Percentiles rank a stretch among this genome's conserved stretches.
These are phyloP conservation scores for Emericellopsis atlantica DNA, from an alignment of 2,329 filamentous ascomycete genomes.

Conservation along the genomic window DNA sequence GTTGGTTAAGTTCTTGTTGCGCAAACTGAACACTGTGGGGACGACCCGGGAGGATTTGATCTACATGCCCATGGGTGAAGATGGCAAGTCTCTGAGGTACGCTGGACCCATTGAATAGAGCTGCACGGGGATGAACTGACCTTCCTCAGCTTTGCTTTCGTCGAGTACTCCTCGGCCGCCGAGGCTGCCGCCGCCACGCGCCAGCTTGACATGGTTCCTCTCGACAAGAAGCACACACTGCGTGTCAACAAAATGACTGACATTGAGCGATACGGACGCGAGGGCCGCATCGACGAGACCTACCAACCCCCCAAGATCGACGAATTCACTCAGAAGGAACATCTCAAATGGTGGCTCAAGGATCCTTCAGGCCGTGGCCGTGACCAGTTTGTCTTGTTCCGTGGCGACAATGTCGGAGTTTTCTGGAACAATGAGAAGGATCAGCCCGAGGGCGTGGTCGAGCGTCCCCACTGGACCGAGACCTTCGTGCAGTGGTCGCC, in stretches of 20 bases:
- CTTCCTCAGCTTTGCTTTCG: constrained; percentile 71
- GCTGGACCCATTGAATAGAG: constrained; percentile 12
- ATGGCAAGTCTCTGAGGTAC: constrained; percentile 78
- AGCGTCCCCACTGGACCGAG: constrained; percentile 94
- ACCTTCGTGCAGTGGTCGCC: constrained; percentile 98
- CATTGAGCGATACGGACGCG: constrained; percentile 88
- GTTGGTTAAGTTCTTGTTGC: constrained; percentile 89
- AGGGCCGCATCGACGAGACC: constrained; percentile 85
- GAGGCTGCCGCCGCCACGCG: constrained; percentile 86
- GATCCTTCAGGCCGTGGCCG: constrained; percentile 69
- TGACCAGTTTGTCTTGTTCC: constrained; percentile 93
- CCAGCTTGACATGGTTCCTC: constrained; percentile 70
- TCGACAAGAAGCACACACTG: constrained; percentile 95
- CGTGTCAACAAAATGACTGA: constrained; percentile 97
- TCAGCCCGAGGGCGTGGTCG: constrained; percentile 73
- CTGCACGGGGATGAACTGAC: constrained; percentile 4
- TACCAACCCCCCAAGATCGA: constrained; percentile 75
- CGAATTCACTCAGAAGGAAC: constrained; percentile 83
- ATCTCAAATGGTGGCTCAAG: constrained; percentile 84
- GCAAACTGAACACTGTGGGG: constrained; percentile 81
- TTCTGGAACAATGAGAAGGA: constrained; percentile 99
- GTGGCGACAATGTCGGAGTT: constrained; percentile 81
- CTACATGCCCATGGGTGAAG: constrained; percentile 85
- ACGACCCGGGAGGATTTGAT: constrained; percentile 77
- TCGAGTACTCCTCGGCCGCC: constrained; percentile 84